phyloP scores from a whole-genome alignment of 163 green algal genomes.

The Coccomyxa subellipsoidea region DNA sequence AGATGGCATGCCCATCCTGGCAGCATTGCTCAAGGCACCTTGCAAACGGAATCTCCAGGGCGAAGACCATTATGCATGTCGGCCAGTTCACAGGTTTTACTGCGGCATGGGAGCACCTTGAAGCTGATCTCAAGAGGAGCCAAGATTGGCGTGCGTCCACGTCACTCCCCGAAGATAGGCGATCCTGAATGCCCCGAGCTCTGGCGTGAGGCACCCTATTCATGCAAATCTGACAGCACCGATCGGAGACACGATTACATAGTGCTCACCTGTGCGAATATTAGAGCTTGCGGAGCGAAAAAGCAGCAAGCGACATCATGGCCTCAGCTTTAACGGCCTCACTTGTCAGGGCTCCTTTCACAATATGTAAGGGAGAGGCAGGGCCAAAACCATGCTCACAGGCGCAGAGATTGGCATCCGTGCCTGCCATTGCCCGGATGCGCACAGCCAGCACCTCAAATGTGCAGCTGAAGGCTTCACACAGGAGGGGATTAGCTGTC shows the following conservation, averaged over 20 bases:
- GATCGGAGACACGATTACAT: background rate
- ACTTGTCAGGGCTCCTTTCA: background rate
- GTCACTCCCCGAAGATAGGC: background rate
- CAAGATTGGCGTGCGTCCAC: background rate
- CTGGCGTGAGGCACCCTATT: background rate
- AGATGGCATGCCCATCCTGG: too few species aligned
- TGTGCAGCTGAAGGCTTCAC: background rate
- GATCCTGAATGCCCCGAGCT: background rate
- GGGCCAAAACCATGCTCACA: background rate
- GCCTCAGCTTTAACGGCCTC: background rate
- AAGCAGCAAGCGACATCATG: background rate
- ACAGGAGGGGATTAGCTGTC: background rate
- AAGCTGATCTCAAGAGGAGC: too few species aligned
- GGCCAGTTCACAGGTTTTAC: background rate
- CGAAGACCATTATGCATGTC: too few species aligned
- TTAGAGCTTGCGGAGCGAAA: background rate
- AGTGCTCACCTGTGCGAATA: too few species aligned
- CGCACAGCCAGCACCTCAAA: background rate
- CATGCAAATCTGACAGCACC: background rate
- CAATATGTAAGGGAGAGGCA: background rate
- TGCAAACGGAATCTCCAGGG: too few species aligned
- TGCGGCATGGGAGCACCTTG: too few species aligned
- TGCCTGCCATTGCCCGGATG: background rate
- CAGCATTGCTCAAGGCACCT: too few species aligned
- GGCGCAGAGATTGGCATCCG: background rate